A percentile compares a stretch with the other conserved stretches of the same genome.
Conservation (phyloP, 2,329 filamentous ascomycete species). For the Ramularia collo-cygni region DNA sequence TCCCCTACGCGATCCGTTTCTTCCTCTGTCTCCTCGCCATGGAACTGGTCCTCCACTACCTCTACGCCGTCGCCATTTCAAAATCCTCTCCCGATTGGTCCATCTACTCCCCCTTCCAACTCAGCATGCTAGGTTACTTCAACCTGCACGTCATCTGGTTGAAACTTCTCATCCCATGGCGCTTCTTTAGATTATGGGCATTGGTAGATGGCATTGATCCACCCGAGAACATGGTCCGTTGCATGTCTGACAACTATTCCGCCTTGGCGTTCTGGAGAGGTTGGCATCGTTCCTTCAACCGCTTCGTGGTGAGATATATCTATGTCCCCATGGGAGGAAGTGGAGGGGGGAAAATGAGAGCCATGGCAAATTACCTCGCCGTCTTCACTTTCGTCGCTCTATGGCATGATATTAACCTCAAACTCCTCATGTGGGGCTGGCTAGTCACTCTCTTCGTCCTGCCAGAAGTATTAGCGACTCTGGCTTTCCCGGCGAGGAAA, state of each 20-base stretch:
- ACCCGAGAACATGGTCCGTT: slow-evolving; percentile 96
- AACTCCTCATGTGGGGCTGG: slow-evolving; percentile 93
- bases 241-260: slow-evolving; percentile 91
- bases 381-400: slow-evolving; percentile 96
- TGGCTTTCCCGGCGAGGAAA: slow-evolving; percentile 64
- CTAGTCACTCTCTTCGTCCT: slow-evolving; percentile 89
- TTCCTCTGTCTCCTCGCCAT: slow-evolving; percentile 72
- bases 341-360: slow-evolving; percentile 45
- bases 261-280: slow-evolving; percentile 88
- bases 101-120: slow-evolving; percentile 76
- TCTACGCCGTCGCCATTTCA: slow-evolving; percentile 90
- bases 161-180: slow-evolving; percentile 92
- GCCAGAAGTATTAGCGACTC: slow-evolving; percentile 68
- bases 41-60: slow-evolving; percentile 85
- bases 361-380: slow-evolving; percentile 67
- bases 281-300: slow-evolving; percentile 94
- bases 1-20: slow-evolving; percentile 79
- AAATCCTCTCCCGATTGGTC: slow-evolving; percentile 74
- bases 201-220: slow-evolving; percentile 87
- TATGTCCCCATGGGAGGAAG: slow-evolving; percentile 84
- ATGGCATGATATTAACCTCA: slow-evolving; percentile 94
- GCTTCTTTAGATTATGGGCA: slow-evolving; percentile 97
- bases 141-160: slow-evolving; percentile 98
- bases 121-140: slow-evolving; percentile 87
- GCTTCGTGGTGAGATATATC: slow-evolving; percentile 89